Base-by-base conservation (phyloP, 768 basidiomycete species). In the Trametes elegans region DNA sequence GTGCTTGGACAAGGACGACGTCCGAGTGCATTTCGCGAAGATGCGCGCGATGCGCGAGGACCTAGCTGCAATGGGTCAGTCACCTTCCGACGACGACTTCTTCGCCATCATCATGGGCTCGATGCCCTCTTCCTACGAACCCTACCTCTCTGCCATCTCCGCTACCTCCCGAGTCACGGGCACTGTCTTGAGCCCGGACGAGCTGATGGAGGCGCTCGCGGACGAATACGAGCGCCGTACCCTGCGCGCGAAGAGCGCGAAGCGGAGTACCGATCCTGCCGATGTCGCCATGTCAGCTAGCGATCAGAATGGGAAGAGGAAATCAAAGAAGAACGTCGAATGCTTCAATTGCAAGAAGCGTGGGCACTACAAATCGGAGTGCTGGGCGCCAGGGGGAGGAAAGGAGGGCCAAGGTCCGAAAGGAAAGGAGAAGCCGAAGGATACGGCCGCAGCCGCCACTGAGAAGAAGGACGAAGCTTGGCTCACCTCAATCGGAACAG, bases 1-100 rank as follows among this genome's bases (percentile, higher is more conserved):
- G 26, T 72, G 71, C 46, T 40, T 50, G 2, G 71, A 74, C n/a
- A 64, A 66, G 5, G 68, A 64, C 3, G 68, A 75, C 55, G 60
- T 71, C 8, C 59, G 59, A 7, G 49, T 58, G 8, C n/a, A n/a
- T n/a, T n/a, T n/a, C n/a, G n/a, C n/a, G n/a, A n/a, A n/a, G n/a
- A n/a, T n/a, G n/a, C n/a, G n/a, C n/a, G n/a, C n/a, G n/a, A n/a
- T n/a, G n/a, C n/a, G n/a, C n/a, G n/a, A n/a, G n/a, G n/a, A n/a
- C n/a, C n/a, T n/a, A n/a, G n/a, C n/a, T n/a, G n/a, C n/a, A n/a
- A n/a, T n/a, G n/a, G n/a, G n/a, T n/a, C n/a, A n/a, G n/a, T n/a
- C n/a, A n/a, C n/a, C n/a, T n/a, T n/a, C n/a, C n/a, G n/a, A n/a
- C n/a, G n/a, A n/a, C n/a, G n/a, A n/a, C n/a, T n/a, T n/a, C n/a